Evolutionary conservation across 768 basidiomycete genomes (phyloP).

Genomic region (Russula brevipes): DNA sequence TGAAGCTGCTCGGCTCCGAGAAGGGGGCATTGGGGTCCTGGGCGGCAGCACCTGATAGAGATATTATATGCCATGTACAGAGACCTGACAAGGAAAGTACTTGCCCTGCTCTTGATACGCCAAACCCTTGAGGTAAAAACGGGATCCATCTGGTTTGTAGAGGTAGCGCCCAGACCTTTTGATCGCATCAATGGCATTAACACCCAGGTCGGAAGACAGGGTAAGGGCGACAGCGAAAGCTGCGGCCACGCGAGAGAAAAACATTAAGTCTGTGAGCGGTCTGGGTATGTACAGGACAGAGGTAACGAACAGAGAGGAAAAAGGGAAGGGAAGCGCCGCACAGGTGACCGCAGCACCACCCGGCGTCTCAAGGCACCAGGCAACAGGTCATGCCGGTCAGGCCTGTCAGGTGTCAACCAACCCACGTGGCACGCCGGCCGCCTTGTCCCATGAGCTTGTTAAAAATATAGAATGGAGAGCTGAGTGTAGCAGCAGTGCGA

Average conservation of each 20-base stretch:
- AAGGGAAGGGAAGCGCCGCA: not conserved
- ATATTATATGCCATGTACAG: not conserved
- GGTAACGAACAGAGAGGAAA: not conserved
- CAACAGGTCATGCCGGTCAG: too few species aligned
- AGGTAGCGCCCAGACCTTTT: conserved; percentile 73
- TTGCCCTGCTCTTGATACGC: conserved; percentile 82
- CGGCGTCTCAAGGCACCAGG: too few species aligned
- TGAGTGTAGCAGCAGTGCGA: too few species aligned
- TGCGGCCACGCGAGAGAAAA: conserved; percentile 26
- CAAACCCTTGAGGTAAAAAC: conserved; percentile 87
- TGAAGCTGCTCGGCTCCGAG: conserved; percentile 65
- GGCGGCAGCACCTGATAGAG: not conserved
- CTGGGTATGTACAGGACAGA: conserved; percentile 6
- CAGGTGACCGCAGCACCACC: too few species aligned
- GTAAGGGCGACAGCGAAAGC: conserved; percentile 38
- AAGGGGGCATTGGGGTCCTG: conserved; percentile 36
- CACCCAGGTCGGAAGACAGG: conserved; percentile 39
- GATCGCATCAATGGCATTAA: conserved; percentile 60
- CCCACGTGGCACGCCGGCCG: too few species aligned
- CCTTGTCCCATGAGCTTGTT: too few species aligned
- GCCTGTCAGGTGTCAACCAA: too few species aligned
- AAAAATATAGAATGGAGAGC: too few species aligned
- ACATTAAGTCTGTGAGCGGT: conserved; percentile 27
- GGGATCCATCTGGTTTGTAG: conserved; percentile 63
- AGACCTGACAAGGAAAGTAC: not conserved